Base-by-base conservation (phyloP, 2,329 filamentous ascomycete genomes). In the Calonectria pteridis region DNA sequence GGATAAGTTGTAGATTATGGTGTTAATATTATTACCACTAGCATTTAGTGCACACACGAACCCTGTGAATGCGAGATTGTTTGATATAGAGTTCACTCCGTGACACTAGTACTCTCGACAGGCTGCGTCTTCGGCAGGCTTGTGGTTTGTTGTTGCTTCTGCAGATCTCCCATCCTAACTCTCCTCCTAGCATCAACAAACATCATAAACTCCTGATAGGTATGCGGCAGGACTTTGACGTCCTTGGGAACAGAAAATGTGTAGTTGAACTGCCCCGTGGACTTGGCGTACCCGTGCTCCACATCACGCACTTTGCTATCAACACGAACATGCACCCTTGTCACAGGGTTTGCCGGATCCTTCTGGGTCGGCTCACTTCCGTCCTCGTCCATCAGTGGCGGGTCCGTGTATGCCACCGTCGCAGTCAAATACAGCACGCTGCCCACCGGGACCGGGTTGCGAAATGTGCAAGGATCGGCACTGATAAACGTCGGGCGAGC, bases 201-300 rank as follows among this genome's bases (percentile, higher is more conserved):
- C 13, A 82, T 78, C 81, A 82, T 82, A 7, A 80, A 81, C 75
- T 82, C 81, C 20, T 81, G 76, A 68, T 82, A 82, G 1, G 79
- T 81, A 51, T 82, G 74, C 2, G 81, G 81, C 49, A 82, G 65
- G 16, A 82, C 80, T 62, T 80, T 80, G 0, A 82, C 31, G 1
- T 80, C 50, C 65, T 80, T 82, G 2, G 79, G 78, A 4, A 82
- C 81, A 0, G 78, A 80, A 35, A 82, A 82, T 0, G 81, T 82
- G 33, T 82, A 82, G 69, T 82, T 82, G 69, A 82, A 82, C 43
- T 82, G 80, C 1, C 81, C 81, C 10, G 81, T 82, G 0, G 79
- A 62, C 14, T 81, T 82, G 10, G 80, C 79, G 29, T 79, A 75
- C 14, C 81, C 81, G 43, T 82, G 81, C 51, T 82, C 81, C 18